Base-by-base conservation (phyloP, 1,284 basidiomycete genomes). In the Taiwanofungus camphoratus region DNA sequence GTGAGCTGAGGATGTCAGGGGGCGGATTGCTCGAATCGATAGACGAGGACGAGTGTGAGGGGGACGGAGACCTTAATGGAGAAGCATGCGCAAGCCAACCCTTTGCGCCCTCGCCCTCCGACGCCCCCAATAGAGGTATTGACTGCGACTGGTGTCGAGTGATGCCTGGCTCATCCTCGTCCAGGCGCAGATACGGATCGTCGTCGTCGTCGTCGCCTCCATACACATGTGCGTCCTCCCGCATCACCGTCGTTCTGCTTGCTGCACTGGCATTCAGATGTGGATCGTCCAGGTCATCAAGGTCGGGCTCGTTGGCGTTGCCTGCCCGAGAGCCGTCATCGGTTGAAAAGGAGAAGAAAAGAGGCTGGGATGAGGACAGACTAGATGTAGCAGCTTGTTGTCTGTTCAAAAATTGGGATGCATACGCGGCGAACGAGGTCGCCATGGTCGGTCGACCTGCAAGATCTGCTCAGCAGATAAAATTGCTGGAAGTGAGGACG, bases 331-430 rank as follows among this genome's bases (percentile, higher is more conserved):
- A 82, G 46, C 71, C 82, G 46, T 79, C 72, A 63, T 85, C 80
- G 52, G 82, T 84, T 36, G 80, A 81, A 61, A 87, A 87, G 13
- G 84, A 87, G 70, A 82, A 87, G 70, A 87, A 87, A 59, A 87
- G 74, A 45, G 85, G 84, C 60, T 86, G 83, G 24, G 77, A 79
- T 33, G 80, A 78, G n/a, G 71, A 67, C 55, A 70, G 65, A 61
- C 65, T 71, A 22, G 66, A 55, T 56, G 62, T 53, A 44, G 59
- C 59, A 52, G 68, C 65, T 50, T 70, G 69, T 49, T 75, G 74
- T 50, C 70, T 68, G 50, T 68, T 77, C 52, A 82, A 64, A 53
- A 79, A 82, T 51, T 82, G 79, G 18, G 79, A 82, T 35, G 81
- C 81, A 63, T 80, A 82, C 18, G 72, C 72, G 50, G 79, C 77